Base-by-base conservation (phyloP, 1,139 yeast genomes). In the Magnusiomyces sp. region DNA sequence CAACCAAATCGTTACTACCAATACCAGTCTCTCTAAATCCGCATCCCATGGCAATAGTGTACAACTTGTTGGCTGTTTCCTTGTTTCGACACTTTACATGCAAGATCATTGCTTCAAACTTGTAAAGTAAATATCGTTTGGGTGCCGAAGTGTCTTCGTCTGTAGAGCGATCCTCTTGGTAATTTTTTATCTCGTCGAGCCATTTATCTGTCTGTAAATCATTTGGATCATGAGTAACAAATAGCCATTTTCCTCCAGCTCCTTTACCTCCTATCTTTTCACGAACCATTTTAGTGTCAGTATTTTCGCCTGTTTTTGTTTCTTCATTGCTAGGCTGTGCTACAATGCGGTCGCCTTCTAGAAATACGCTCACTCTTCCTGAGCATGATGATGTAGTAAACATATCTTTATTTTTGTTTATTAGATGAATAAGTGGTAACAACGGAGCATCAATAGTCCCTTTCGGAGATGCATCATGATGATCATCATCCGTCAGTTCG, bases 381-480 rank as follows among this genome's bases (percentile, higher is more conserved):
- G 95, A 85, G 57, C 96, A 87, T 13, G 94, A 83, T 0, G 95
- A 84, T 0, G 95, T 86, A 1, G 95, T 87, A 7, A 87, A 92
- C 81, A 84, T 76, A 58, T 83, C 80, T 0, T 66, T 59, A 56
- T 79, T 78, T 1, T 74, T 58, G 59, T 87, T 87, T 58, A 87
- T 83, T 36, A 81, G 65, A 17, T 77, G 65, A 52, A 87, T 85
- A 23, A 87, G 73, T 1, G 95, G 95, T 16, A 82, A 60, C 56
- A 95, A 81, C 37, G 75, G 70, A 48, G 69, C 79, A 66, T 87
- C 96, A 14, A 87, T 80, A 1, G 87, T 75, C 1, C 95, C 95
- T 59, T 87, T 88, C 14, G 96, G 95, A 0, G 95, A 84, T 1
- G 81, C 73, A 64, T 86, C 95, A 7, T 79, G 81, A 16, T 70